phyloP scores from a whole-genome alignment of 2,329 filamentous ascomycete species.

The Fusarium pseudograminearum region DNA sequence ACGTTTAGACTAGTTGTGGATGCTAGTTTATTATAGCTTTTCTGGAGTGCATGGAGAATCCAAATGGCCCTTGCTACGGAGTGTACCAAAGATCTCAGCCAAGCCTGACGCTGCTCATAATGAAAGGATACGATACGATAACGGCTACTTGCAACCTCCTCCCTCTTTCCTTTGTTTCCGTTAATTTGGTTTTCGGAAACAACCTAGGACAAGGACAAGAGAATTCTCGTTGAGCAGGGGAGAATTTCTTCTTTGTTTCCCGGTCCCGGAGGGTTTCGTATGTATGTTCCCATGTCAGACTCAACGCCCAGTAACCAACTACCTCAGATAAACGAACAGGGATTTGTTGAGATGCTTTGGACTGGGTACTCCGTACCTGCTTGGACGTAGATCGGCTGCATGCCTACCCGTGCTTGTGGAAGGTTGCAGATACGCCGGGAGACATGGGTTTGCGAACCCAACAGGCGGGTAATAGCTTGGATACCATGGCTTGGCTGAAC shows the following conservation, averaged over 20 bases:
- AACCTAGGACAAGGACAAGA: conserved; percentile 1
- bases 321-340: conserved; percentile 20
- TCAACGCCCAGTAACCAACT: conserved; percentile 2
- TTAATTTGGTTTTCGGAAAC: background rate
- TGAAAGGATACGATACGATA: background rate
- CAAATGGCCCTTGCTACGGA: conserved; percentile 3
- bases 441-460: conserved; percentile 14
- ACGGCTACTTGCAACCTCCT: conserved; percentile 3
- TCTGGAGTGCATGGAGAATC: background rate
- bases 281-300: background rate
- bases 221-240: background rate
- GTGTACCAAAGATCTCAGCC: background rate
- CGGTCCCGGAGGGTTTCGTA: background rate
- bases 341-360: conserved; percentile 11
- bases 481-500: conserved; percentile 8
- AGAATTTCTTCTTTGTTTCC: conserved; percentile 7
- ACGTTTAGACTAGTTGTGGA: conserved; percentile 15
- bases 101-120: conserved; percentile 10
- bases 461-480: conserved; percentile 20
- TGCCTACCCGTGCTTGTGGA: conserved; percentile 22
- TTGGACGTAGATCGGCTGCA: conserved; percentile 23
- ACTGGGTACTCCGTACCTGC: background rate
- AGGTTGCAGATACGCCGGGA: conserved; percentile 32
- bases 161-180: background rate
- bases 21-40: conserved; percentile 27